These are phyloP conservation scores for Nemophila menziesii DNA, from an alignment of 257 asterid species.

Conservation along the genomic window DNA sequence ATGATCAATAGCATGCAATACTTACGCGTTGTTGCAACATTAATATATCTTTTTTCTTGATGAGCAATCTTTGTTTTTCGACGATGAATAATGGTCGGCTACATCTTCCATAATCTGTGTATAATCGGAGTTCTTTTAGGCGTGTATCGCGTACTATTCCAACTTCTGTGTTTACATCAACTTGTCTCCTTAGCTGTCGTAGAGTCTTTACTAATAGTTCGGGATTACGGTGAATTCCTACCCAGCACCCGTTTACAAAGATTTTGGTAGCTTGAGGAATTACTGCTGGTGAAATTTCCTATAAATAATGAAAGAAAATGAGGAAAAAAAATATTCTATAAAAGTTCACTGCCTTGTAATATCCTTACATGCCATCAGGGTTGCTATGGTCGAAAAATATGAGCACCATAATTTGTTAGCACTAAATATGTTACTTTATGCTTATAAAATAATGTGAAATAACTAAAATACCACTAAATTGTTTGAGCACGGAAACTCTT, in stretches of 20 bases:
- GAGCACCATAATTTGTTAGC: too few species aligned
- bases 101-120: slow-evolving; percentile 21
- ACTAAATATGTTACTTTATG: too few species aligned
- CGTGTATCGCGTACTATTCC: slow-evolving; percentile 15
- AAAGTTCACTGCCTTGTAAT: too few species aligned
- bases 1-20: not conserved
- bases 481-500: too few species aligned
- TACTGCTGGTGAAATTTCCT: slow-evolving; percentile 21
- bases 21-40: slow-evolving; percentile 13
- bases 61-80: slow-evolving; percentile 17
- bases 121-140: slow-evolving; percentile 15
- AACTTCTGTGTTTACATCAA: slow-evolving; percentile 20
- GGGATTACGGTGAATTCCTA: slow-evolving; percentile 17
- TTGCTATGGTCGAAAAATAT: too few species aligned
- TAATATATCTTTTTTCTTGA: slow-evolving; percentile 14
- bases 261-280: slow-evolving; percentile 19
- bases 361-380: too few species aligned
- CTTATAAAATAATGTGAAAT: too few species aligned
- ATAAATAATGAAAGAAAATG: not conserved
- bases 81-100: slow-evolving; percentile 18
- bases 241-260: slow-evolving; percentile 19
- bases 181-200: slow-evolving; percentile 15
- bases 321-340: too few species aligned
- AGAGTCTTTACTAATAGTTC: slow-evolving; percentile 15
- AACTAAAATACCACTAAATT: too few species aligned